phyloP scores from a whole-genome alignment of 2,329 filamentous ascomycete genomes.

The Fusarium haematococcum region DNA sequence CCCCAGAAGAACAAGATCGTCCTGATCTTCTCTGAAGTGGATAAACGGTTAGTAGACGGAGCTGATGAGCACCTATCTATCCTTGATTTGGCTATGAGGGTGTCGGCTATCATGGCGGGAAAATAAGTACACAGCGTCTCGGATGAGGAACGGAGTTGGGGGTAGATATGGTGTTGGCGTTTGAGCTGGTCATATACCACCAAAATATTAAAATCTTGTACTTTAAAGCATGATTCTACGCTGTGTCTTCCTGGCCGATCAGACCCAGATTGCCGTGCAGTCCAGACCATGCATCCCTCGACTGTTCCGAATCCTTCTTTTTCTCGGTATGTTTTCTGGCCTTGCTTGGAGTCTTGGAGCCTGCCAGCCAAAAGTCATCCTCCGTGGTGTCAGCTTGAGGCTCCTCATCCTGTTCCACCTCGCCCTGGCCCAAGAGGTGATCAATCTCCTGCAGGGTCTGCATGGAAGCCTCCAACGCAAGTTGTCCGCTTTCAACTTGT shows the following conservation, averaged over 20 bases:
- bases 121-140: conserved; percentile 42
- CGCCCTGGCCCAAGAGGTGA: conserved; percentile 57
- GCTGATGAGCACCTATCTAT: conserved; percentile 95
- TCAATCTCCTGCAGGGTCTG: conserved; percentile 62
- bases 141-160: conserved; percentile 39
- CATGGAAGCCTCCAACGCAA: conserved; percentile 66
- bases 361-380: conserved; percentile 53
- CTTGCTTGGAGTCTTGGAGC: conserved; percentile 38
- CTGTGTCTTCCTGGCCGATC: conserved; percentile 53
- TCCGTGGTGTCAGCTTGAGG: conserved; percentile 39
- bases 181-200: conserved; percentile 36
- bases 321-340: conserved; percentile 44
- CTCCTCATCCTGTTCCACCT: conserved; percentile 39
- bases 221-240: conserved; percentile 24
- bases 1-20: conserved; percentile 92
- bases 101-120: conserved; percentile 77
- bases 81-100: conserved; percentile 84
- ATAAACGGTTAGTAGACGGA: conserved; percentile 94
- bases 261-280: conserved; percentile 67
- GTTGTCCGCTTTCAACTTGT: conserved; percentile 68
- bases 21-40: conserved; percentile 89
- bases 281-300: conserved; percentile 61
- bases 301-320: conserved; percentile 38
- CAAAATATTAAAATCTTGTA: conserved; percentile 28
- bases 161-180: conserved; percentile 40